phyloP scores from a whole-genome alignment of 2,329 filamentous ascomycete species.

The Macrophomina tecta region DNA sequence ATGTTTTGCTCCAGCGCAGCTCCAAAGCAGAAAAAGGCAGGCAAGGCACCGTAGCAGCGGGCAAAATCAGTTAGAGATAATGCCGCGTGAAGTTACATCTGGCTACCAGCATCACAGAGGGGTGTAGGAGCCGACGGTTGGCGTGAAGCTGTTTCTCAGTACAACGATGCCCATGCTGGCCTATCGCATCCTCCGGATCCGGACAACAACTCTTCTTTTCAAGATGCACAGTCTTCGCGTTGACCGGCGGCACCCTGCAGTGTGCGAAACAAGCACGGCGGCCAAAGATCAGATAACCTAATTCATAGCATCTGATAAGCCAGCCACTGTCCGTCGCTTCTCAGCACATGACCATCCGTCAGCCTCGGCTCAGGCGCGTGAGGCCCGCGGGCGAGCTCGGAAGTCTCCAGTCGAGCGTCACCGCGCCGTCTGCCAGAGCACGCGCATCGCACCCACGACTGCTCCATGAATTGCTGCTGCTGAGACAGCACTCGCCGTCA shows the following conservation, averaged over 20 bases:
- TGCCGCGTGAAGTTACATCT: neutral
- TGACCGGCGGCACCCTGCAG: neutral
- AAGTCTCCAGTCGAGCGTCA: conserved; percentile 9
- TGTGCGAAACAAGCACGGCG: neutral
- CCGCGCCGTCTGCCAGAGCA: neutral
- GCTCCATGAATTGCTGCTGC: conserved; percentile 16
- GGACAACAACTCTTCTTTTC: no score
- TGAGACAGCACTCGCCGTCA: conserved; percentile 44
- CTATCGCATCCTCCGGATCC: no score
- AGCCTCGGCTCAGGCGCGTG: conserved; percentile 15
- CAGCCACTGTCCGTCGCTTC: no score
- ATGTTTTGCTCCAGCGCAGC: neutral
- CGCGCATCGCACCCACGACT: neutral
- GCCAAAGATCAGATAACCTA: conserved; percentile 2
- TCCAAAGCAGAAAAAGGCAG: neutral
- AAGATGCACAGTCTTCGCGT: no score
- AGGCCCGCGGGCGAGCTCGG: conserved; percentile 11
- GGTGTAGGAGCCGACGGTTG: no score
- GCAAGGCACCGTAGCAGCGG: neutral
- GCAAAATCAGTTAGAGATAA: neutral
- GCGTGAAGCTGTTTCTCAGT: no score
- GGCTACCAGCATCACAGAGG: neutral
- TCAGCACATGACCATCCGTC: neutral
- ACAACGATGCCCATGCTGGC: no score
- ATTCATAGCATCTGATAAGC: neutral